Base-by-base conservation (phyloP, 331 rosid species). In the Ulmus americana region DNA sequence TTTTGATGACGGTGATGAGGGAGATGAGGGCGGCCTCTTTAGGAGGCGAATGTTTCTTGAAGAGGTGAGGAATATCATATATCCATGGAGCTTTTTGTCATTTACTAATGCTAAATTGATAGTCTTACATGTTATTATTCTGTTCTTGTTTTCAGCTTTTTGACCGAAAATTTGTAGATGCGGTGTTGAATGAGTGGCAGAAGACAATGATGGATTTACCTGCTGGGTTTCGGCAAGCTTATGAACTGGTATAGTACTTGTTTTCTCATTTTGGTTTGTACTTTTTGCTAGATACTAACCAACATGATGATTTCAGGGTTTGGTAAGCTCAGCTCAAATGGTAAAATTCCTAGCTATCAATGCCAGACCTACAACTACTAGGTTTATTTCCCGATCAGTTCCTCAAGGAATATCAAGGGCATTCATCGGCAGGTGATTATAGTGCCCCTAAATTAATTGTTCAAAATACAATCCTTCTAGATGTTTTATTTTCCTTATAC, bases 261-360 rank as follows among this genome's bases (percentile, higher is more conserved):
- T 69, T 50, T 39, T 67, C 45, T 60, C 47, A 22, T 45, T 46
- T 75, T 74, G 57, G 16, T 8, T 75, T 69, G 54, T 55, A 63
- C 57, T 55, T 51, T 72, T 39, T 47, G 63, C 68, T 28, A 6
- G 43, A 55, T 68, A 41, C 83, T 78, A 76, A 87, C 64, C 63
- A 15, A 76, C 22, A 46, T 59, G 39, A 70, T 69, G 61, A 40
- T 59, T 75, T 45, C 82, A 90, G 99, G 98, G 97, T 20, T 77
- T 90, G 85, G 91, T 90, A 62, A 94, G 99, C 86, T 94, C 99
- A 6, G 95, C 97, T 58, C 96, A 90, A 80, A 90, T 94, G 97
- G 99, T 94, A 22, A 90, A 57, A 66, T 81, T 74, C 57, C 81
- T 94, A 50, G 83, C 97, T 69, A 85, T 83, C 68, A 87, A 94